Percentiles rank a stretch among this genome's conserved stretches.
Evolutionary conservation across 2,329 filamentous ascomycete species (phyloP).

Genomic region (Myriosclerotinia scirpicola): DNA sequence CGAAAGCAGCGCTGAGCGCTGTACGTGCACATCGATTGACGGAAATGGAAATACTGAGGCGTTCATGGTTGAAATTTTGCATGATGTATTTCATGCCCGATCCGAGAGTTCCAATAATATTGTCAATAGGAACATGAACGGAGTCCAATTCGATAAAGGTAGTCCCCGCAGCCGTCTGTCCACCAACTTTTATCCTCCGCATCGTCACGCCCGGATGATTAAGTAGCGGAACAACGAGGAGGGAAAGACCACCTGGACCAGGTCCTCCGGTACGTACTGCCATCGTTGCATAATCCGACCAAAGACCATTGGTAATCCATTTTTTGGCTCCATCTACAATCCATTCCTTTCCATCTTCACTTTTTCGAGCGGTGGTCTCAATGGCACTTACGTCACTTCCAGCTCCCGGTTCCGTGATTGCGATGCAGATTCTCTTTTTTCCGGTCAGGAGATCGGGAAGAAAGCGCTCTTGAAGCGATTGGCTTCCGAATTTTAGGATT

Average conservation of each 20-base stretch:
- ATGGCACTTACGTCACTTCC: constrained; percentile 75
- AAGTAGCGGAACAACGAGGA: constrained; percentile 71
- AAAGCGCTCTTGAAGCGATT: constrained; percentile 62
- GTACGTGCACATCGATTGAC: constrained; percentile 63
- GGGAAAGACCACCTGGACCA: constrained; percentile 64
- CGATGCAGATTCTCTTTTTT: constrained; percentile 68
- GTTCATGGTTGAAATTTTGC: constrained; percentile 80
- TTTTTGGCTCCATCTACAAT: constrained; percentile 76
- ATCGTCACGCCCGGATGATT: constrained; percentile 64
- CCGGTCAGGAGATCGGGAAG: constrained; percentile 68
- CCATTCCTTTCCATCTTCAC: constrained; percentile 63
- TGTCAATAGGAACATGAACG: constrained; percentile 68
- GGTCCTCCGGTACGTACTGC: constrained; percentile 66
- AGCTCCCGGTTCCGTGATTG: constrained; percentile 75
- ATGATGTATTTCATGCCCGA: constrained; percentile 73
- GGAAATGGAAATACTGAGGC: constrained; percentile 64
- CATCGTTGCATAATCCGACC: constrained; percentile 65
- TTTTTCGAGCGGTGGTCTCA: constrained; percentile 63
- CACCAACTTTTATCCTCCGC: constrained; percentile 65
- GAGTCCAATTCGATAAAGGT: constrained; percentile 77
- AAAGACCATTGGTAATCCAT: constrained; percentile 70
- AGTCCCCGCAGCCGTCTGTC: constrained; percentile 65
- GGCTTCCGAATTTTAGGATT: constrained; percentile 66
- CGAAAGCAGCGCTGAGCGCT: constrained; percentile 58
- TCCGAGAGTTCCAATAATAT: constrained; percentile 69